Percentiles rank a stretch among this genome's conserved stretches.
These are phyloP conservation scores for Suillus occidentalis DNA, from an alignment of 768 basidiomycete genomes.

Conservation along the genomic window DNA sequence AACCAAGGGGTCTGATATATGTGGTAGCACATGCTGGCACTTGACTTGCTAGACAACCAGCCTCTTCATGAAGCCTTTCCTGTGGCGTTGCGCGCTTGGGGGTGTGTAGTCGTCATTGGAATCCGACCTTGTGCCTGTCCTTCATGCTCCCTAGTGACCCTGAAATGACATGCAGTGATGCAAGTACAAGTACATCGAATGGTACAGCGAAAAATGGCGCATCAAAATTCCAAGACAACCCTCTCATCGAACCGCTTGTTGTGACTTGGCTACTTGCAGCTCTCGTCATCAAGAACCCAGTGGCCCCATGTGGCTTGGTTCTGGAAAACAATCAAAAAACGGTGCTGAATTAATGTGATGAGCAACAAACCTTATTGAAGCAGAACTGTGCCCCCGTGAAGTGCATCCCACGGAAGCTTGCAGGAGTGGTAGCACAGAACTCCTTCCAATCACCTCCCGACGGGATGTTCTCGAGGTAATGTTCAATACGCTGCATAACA, in stretches of 20 bases:
- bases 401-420: constrained; percentile 23
- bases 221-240: background rate
- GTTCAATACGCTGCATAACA: constrained; percentile 27
- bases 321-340: constrained; percentile 13
- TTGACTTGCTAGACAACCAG: no score
- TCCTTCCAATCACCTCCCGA: constrained; percentile 27
- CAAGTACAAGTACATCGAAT: background rate
- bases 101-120: no score
- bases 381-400: constrained; percentile 27
- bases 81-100: no score
- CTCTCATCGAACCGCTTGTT: no score
- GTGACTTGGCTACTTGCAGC: constrained; percentile 11
- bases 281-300: constrained; percentile 25
- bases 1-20: no score
- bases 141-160: background rate
- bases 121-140: background rate
- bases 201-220: background rate
- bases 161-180: background rate
- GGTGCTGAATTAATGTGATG: background rate
- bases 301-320: constrained; percentile 18
- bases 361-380: constrained; percentile 18
- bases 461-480: constrained; percentile 29
- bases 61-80: no score
- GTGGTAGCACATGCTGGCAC: no score
- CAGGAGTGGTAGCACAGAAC: constrained; percentile 35